A percentile compares a stretch with the other conserved stretches of the same genome.
Evolutionary conservation across 176 grass and related monocot species (phyloP).

Genomic region (Raddia guianensis): DNA sequence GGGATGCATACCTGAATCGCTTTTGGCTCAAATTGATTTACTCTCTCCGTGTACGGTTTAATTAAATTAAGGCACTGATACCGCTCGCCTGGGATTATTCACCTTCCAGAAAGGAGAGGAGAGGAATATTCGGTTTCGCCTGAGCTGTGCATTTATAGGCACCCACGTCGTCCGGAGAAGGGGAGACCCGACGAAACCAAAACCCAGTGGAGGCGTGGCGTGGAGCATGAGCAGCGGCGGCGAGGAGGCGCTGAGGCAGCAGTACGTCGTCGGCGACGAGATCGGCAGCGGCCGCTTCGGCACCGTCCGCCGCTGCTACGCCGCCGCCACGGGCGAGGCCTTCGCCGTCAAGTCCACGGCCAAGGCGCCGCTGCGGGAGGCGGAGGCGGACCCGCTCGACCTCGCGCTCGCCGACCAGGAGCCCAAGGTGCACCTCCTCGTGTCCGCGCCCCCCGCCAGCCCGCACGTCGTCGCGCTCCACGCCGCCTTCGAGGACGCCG

Average conservation of each 20-base stretch:
- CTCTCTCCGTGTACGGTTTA: background rate
- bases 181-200: background rate
- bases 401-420: constrained; percentile 70
- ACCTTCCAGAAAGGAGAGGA: background rate
- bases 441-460: constrained; percentile 32
- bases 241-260: constrained; percentile 38
- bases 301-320: constrained; percentile 61
- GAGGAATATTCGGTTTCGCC: constrained; percentile 10
- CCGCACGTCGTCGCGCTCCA: constrained; percentile 55
- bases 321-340: constrained; percentile 44
- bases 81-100: no score
- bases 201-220: background rate
- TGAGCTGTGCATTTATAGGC: constrained; percentile 26
- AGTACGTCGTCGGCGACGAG: constrained; percentile 76
- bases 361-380: constrained; percentile 56
- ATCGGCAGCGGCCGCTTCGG: constrained; percentile 77
- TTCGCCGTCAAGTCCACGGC: constrained; percentile 64
- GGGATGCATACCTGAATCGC: background rate
- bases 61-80: background rate
- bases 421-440: constrained; percentile 67
- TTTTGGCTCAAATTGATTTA: background rate
- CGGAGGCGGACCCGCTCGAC: constrained; percentile 56
- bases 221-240: constrained; percentile 25
- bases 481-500: constrained; percentile 67
- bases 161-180: background rate